Evolutionary conservation across 2,329 filamentous ascomycete species (phyloP).

Genomic region (Xylaria multiplex): DNA sequence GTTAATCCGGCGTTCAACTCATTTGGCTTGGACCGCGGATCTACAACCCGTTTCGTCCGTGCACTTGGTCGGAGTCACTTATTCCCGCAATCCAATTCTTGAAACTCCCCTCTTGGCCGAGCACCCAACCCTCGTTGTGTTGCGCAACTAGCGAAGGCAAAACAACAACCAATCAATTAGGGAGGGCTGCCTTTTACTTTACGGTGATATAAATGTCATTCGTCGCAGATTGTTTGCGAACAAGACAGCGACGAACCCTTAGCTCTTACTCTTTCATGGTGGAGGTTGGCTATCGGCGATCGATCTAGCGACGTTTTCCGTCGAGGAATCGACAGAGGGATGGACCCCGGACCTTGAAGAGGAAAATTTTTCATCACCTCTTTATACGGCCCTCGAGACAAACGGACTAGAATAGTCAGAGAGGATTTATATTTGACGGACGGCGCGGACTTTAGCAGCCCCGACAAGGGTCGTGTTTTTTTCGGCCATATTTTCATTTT

Average conservation of each 20-base stretch:
- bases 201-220: not conserved
- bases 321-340: conserved; percentile 2
- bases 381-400: conserved; percentile 31
- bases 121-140: conserved; percentile 1
- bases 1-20: not conserved
- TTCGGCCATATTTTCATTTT: conserved; percentile 7
- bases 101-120: conserved; percentile 18
- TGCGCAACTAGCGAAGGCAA: not conserved
- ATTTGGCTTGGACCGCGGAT: conserved; percentile 14
- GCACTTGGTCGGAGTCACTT: conserved; percentile 10
- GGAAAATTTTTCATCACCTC: conserved; percentile 40
- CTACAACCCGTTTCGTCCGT: conserved; percentile 15
- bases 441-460: conserved; percentile 32
- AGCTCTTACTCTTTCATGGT: not conserved
- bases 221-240: conserved; percentile 17
- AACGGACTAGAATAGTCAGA: conserved; percentile 28
- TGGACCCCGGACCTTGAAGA: conserved; percentile 16
- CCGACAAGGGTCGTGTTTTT: conserved; percentile 29
- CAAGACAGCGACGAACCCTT: not conserved
- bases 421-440: conserved; percentile 29
- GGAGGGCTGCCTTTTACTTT: not conserved
- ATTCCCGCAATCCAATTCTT: conserved; percentile 3
- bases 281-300: not conserved
- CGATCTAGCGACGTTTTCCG: not conserved
- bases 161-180: not conserved